These are phyloP conservation scores for Grammothele lineata DNA, from an alignment of 768 basidiomycete genomes.

Conservation along the genomic window DNA sequence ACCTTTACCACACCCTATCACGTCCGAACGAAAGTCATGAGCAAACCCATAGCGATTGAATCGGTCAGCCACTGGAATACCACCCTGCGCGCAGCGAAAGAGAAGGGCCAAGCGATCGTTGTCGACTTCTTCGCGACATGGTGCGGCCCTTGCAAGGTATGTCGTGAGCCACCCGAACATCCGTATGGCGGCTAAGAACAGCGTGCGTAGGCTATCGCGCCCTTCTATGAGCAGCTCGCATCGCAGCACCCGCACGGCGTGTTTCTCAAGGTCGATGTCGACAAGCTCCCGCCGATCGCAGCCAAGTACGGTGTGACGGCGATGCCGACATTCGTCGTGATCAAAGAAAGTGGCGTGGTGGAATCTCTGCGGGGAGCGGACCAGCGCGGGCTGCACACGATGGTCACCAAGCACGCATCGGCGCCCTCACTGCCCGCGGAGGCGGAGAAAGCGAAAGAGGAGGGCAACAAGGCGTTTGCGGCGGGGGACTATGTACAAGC, in stretches of 20 bases:
- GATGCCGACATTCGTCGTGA: slow-evolving; percentile 1
- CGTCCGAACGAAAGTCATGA: background rate
- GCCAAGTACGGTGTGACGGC: background rate
- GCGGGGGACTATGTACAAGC: background rate
- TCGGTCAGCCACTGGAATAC: slow-evolving; percentile 4
- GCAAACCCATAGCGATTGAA: background rate
- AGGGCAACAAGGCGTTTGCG: slow-evolving; percentile 2
- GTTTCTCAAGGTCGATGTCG: slow-evolving; percentile 1
- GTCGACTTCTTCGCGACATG: slow-evolving; percentile 6
- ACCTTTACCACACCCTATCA: no score
- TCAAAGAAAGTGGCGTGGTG: background rate
- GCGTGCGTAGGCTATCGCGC: background rate
- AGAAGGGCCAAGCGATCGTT: background rate
- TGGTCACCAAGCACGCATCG: slow-evolving; percentile 1
- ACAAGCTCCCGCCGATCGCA: background rate
- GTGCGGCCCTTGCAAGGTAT: slow-evolving; percentile 3
- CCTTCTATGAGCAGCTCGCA: slow-evolving; percentile 1
- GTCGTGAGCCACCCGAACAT: background rate
- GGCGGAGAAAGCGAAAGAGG: slow-evolving; percentile 2
- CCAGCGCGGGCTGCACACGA: background rate
- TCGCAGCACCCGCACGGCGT: background rate
- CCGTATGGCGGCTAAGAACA: no score
- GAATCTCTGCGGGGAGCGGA: background rate
- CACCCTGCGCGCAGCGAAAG: background rate
- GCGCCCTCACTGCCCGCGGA: background rate